Percentiles rank a stretch among this genome's conserved stretches.
phyloP scores from a whole-genome alignment of 306 rosid genomes.

The Betula pendula region DNA sequence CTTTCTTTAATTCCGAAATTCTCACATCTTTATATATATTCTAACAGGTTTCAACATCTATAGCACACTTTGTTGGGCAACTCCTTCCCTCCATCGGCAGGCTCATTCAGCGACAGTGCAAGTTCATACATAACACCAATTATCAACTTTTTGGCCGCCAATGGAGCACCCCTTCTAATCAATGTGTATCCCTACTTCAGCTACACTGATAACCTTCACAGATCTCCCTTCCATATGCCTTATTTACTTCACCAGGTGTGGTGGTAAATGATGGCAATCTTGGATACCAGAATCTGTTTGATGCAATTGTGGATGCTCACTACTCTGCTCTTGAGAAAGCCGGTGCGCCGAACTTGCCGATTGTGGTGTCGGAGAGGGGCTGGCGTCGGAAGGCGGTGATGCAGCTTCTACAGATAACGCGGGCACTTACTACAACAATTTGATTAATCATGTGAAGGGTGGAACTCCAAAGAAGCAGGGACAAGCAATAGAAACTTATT shows the following conservation, averaged over 20 bases:
- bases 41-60: constrained; percentile 43
- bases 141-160: constrained; percentile 28
- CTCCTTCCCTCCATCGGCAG: constrained; percentile 44
- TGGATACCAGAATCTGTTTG: constrained; percentile 47
- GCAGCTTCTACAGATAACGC: constrained; percentile 42
- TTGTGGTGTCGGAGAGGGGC: constrained; percentile 74
- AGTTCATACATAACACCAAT: constrained; percentile 39
- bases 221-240: constrained; percentile 41
- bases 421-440: constrained; percentile 38
- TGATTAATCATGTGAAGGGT: constrained; percentile 45
- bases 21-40: too few relatives aligned
- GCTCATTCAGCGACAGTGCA: constrained; percentile 33
- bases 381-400: constrained; percentile 58
- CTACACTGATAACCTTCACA: not conserved
- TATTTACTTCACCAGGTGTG: constrained; percentile 44
- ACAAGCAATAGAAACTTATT: constrained; percentile 35
- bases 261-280: constrained; percentile 22
- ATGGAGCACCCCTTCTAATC: constrained; percentile 63
- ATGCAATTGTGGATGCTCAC: constrained; percentile 49
- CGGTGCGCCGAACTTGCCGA: constrained; percentile 17
- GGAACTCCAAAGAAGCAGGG: constrained; percentile 49
- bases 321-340: constrained; percentile 58
- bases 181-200: constrained; percentile 61
- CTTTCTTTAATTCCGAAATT: too few relatives aligned
- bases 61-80: constrained; percentile 24